phyloP scores from a whole-genome alignment of 169 alveolate species.

The Plasmodium malariae region DNA sequence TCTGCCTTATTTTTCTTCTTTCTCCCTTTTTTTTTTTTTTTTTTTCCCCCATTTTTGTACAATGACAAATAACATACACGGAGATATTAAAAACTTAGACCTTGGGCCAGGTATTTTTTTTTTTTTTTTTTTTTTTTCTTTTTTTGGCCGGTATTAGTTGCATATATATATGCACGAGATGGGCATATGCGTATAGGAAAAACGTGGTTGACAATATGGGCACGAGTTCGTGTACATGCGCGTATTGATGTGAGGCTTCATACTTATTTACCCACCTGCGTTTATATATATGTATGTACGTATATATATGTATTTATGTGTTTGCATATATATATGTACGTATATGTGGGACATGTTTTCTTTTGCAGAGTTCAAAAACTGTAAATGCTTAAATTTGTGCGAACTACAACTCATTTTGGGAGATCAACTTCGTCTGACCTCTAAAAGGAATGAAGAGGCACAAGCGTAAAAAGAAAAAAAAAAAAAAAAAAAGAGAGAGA shows the following conservation, averaged over 20 bases:
- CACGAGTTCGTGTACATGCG: too few species aligned
- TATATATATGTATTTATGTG: background rate
- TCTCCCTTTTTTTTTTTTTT: background rate
- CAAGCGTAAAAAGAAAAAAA: constrained; percentile 78
- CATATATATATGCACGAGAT: background rate
- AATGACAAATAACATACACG: constrained; percentile 46
- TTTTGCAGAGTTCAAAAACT: constrained; percentile 78
- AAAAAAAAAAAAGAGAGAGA: background rate
- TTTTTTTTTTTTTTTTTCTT: background rate
- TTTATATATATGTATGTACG: too few species aligned
- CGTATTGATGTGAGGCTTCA: too few species aligned
- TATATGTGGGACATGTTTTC: background rate
- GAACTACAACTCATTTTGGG: constrained; percentile 86
- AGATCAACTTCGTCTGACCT: constrained; percentile 84
- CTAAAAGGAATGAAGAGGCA: constrained; percentile 84
- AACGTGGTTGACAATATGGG: background rate
- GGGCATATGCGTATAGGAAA: background rate
- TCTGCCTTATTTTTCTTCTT: background rate
- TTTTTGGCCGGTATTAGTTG: background rate
- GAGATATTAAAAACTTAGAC: constrained; percentile 49
- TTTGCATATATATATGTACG: background rate
- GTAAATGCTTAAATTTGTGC: constrained; percentile 85
- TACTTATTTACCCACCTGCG: too few species aligned
- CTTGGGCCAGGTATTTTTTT: constrained; percentile 53
- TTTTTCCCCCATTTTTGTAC: background rate